These are phyloP conservation scores for Chlorella vulgaris DNA, from an alignment of 139 green algal genomes.

Conservation along the genomic window DNA sequence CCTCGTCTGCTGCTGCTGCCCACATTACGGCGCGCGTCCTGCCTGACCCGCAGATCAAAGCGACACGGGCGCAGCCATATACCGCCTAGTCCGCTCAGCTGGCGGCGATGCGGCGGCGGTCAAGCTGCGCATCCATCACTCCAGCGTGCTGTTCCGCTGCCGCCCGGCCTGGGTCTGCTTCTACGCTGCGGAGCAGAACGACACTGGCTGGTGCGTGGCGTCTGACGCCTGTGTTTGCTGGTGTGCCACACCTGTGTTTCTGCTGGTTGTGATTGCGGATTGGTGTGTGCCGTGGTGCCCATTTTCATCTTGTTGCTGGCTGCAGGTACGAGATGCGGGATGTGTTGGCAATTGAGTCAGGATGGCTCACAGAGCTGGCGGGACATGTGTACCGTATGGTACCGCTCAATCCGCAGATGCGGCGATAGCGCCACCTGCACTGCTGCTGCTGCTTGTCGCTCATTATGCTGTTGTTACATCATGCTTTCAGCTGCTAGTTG, in stretches of 20 bases:
- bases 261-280: not conserved
- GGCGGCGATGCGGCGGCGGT: slow-evolving; percentile 37
- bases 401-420: slow-evolving; percentile 21
- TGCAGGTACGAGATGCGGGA: slow-evolving; percentile 98
- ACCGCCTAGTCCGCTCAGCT: slow-evolving; percentile 91
- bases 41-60: slow-evolving; percentile 24
- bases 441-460: no score
- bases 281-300: slow-evolving; percentile 76
- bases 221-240: no score
- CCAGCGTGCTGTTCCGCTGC: slow-evolving; percentile 65
- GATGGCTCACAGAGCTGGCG: slow-evolving; percentile 96
- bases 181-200: slow-evolving; percentile 63
- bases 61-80: slow-evolving; percentile 82
- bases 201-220: slow-evolving; percentile 56
- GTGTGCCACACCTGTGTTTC: no score
- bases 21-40: not conserved
- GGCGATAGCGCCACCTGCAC: not conserved
- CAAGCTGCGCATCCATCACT: slow-evolving; percentile 65
- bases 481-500: no score
- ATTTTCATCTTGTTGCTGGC: slow-evolving; percentile 77
- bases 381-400: slow-evolving; percentile 90
- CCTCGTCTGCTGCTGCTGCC: not conserved
- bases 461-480: no score
- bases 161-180: slow-evolving; percentile 65
- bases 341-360: slow-evolving; percentile 93